Base-by-base conservation (phyloP, 2,329 filamentous ascomycete genomes). In the Epicoccum nigrum region DNA sequence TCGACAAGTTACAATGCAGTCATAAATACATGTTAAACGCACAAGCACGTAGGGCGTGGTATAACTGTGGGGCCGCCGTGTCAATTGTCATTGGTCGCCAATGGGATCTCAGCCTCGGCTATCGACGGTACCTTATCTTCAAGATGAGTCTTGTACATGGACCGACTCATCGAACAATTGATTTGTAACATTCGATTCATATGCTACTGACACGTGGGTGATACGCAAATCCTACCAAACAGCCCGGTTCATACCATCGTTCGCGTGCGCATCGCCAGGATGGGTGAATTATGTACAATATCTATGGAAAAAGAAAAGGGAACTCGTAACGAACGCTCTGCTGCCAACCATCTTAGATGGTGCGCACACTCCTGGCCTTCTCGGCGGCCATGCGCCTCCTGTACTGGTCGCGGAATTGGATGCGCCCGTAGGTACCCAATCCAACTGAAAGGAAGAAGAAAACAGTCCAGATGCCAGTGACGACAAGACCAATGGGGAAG, bases 401-500 rank as follows among this genome's bases (percentile, higher is more conserved):
- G 72, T 86, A 89, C 59, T 82, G 79, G 40, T 88, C 84, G 30
- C 85, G 79, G 73, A 87, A 88, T 66, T 82, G 79, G 50, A 88
- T 84, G 46, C 88, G 80, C 67, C 86, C 81, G 51, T 83, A 80
- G 4, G 87, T 90, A 48, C 88, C 88, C 49, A 81, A 80, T 3
- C 81, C 86, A 17, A 81, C 83, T 0, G 71, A 70, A 6, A 85
- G 42, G 20, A 86, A 83, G 16, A 88, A 70, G 23, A 59, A 54
- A 0, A 81, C 56, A 2, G 84, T 71, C 86, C 88, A 92, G 11
- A 81, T 64, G 31, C 81, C 75, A 2, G 83, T 87, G 62, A 92
- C 79, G 59, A 89, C 75, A n/a, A 87, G 75, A 15, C 88, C 88
- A 23, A 87, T 76, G 7, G 88, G 88, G 71, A 89, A 86, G 54